phyloP scores from a whole-genome alignment of 2,329 filamentous ascomycete species.

The Ophiostoma perfectum region DNA sequence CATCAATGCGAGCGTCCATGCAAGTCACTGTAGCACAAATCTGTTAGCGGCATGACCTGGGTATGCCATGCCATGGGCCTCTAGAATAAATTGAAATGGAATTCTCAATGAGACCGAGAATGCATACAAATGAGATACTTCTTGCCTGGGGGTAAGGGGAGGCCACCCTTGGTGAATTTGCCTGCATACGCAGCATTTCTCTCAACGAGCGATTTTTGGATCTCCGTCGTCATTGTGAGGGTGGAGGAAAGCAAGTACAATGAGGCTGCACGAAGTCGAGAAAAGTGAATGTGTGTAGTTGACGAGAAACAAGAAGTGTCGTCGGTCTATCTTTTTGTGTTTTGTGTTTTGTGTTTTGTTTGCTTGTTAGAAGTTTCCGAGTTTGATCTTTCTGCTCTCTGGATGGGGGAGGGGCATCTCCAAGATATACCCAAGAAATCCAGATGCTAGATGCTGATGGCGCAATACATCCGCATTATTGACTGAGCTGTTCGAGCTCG shows the following conservation, averaged over 20 bases:
- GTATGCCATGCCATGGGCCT: no score
- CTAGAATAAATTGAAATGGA: no score
- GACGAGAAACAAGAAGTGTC: no score
- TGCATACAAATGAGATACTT: conserved; percentile 58
- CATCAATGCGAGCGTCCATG: conserved; percentile 74
- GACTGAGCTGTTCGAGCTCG: not conserved
- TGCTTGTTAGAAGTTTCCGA: no score
- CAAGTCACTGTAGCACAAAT: conserved; percentile 54
- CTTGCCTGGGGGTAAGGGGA: conserved; percentile 64
- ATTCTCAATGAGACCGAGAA: not conserved
- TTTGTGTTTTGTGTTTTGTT: no score
- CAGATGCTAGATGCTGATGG: not conserved
- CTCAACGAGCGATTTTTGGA: conserved; percentile 31
- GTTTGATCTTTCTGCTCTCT: no score
- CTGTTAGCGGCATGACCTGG: not conserved
- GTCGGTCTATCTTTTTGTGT: no score
- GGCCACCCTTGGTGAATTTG: conserved; percentile 58
- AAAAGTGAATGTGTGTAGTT: no score
- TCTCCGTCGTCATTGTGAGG: conserved; percentile 26
- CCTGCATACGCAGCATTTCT: conserved; percentile 30
- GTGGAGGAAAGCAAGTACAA: not conserved
- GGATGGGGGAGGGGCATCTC: not conserved
- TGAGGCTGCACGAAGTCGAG: no score
- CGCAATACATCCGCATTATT: conserved; percentile 15
- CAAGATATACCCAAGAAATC: not conserved